Evolutionary conservation across 345 rosid genomes (phyloP).

Genomic region (Euphorbia lathyris): DNA sequence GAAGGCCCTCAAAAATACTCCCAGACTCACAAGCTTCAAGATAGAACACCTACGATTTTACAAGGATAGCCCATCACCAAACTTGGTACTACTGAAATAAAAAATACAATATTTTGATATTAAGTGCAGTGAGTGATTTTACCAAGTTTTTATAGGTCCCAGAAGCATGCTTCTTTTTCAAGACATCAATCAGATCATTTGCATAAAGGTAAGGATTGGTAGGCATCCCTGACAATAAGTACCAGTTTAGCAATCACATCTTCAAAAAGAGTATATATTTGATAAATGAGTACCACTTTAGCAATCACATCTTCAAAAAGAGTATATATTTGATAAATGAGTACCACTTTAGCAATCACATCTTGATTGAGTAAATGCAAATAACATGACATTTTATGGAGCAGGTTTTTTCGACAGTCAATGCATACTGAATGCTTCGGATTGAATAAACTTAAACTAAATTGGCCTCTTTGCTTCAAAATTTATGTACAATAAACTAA

Average conservation of each 20-base stretch:
- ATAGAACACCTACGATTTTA: conserved; percentile 74
- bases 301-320: not conserved
- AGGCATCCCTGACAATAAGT: conserved; percentile 77
- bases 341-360: conserved; percentile 3
- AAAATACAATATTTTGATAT: not conserved
- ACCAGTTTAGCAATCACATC: not conserved
- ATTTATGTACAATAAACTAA: not conserved
- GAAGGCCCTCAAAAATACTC: conserved; percentile 98
- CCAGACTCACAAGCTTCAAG: conserved; percentile 99
- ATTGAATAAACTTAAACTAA: conserved; percentile 5
- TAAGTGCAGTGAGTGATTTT: conserved; percentile 11
- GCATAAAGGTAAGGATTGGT: conserved; percentile 81
- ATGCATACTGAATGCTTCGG: not conserved
- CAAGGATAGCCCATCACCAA: not conserved
- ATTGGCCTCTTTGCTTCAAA: not conserved
- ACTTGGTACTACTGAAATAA: not conserved
- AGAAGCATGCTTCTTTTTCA: conserved; percentile 76
- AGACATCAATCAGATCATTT: conserved; percentile 59
- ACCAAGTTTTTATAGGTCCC: conserved; percentile 87
- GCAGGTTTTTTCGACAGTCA: not conserved
- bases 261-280: not conserved
- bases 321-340: not conserved
- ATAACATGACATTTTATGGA: not conserved
- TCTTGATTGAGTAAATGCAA: not conserved
- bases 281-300: conserved; percentile 5